Percentiles rank a stretch among this genome's conserved stretches.
Conservation (phyloP, 2,329 filamentous ascomycete species). For the Colletotrichum navitas region DNA sequence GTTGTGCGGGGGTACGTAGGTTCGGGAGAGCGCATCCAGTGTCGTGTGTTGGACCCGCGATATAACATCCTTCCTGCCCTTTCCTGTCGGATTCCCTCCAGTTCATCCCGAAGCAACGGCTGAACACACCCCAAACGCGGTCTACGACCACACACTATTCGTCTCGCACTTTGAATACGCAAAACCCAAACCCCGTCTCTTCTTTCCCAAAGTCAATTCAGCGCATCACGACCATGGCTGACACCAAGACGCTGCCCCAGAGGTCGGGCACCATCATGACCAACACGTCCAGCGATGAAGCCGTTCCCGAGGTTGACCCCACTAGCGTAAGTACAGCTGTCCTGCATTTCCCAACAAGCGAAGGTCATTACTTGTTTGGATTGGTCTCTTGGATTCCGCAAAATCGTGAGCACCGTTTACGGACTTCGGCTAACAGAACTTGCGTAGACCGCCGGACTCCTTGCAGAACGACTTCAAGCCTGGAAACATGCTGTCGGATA, state of each 20-base stretch:
- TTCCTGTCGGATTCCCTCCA: neutral
- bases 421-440: conserved; percentile 26
- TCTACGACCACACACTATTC: neutral
- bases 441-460: conserved; percentile 78
- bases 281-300: conserved; percentile 61
- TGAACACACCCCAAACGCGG: neutral
- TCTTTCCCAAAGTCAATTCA: conserved; percentile 40
- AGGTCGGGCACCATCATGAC: conserved; percentile 58
- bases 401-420: neutral
- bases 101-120: neutral
- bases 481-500: conserved; percentile 97
- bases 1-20: conserved; percentile 24
- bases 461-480: conserved; percentile 88
- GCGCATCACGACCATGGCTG: conserved; percentile 49
- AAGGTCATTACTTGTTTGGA: neutral
- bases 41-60: conserved; percentile 5
- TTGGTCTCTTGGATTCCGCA: neutral
- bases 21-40: conserved; percentile 10
- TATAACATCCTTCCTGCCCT: conserved; percentile 26
- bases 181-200: neutral
- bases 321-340: conserved; percentile 61
- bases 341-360: neutral
- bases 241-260: conserved; percentile 55
- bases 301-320: conserved; percentile 69
- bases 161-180: neutral